Conservation (phyloP, 805 yeast genomes). For the Yueomyces sinensis region DNA sequence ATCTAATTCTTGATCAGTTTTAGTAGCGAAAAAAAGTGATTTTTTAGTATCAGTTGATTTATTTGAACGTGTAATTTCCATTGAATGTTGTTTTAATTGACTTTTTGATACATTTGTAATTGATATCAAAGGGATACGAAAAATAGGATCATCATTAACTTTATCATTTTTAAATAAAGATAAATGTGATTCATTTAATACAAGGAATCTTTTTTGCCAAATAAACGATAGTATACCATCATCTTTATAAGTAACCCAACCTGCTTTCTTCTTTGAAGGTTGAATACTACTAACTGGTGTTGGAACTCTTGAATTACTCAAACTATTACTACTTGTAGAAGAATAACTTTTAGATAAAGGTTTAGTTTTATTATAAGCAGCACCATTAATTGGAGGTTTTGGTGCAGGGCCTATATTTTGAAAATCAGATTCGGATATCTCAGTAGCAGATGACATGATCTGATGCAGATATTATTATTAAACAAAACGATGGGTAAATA, state of each 20-base stretch:
- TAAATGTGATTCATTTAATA: constrained; percentile 60
- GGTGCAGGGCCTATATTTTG: constrained; percentile 46
- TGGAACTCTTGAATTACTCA: neutral
- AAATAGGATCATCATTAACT: constrained; percentile 30
- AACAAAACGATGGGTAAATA: too few species aligned
- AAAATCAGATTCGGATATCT: constrained; percentile 33
- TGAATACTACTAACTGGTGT: neutral
- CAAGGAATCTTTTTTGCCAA: constrained; percentile 84
- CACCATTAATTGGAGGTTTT: constrained; percentile 31
- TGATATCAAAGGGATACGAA: constrained; percentile 42
- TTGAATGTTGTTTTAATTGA: constrained; percentile 63
- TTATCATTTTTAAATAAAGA: constrained; percentile 62
- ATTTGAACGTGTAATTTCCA: constrained; percentile 51
- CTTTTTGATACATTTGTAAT: constrained; percentile 53
- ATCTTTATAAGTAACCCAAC: constrained; percentile 88
- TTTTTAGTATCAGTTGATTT: constrained; percentile 27
- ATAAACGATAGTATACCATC: constrained; percentile 81
- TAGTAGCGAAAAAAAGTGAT: constrained; percentile 62
- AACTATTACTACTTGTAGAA: neutral
- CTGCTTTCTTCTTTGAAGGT: constrained; percentile 25
- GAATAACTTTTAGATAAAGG: constrained; percentile 22
- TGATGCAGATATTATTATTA: neutral
- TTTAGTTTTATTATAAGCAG: constrained; percentile 25
- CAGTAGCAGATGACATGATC: constrained; percentile 34
- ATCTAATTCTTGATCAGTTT: constrained; percentile 65